Evolutionary conservation across 2,329 filamentous ascomycete species (phyloP), one percentile per base, ranked within the genome.

Genomic region (Sporothrix sp.): DNA sequence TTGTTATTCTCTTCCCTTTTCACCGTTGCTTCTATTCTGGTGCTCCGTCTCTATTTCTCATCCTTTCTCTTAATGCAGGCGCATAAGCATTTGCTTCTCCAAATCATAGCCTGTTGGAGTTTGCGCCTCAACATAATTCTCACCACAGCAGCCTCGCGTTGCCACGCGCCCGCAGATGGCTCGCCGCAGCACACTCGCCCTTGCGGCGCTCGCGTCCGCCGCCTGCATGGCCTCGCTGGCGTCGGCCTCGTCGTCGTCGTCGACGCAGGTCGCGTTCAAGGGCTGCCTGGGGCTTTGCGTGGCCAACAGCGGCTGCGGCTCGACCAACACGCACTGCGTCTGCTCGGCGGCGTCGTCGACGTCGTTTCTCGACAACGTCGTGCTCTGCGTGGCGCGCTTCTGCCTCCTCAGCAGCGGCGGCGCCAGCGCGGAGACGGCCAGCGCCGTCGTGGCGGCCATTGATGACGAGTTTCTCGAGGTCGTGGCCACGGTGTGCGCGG

Each of bases 261-360:
- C 23, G 13, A 35, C 25, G 2, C 16, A 45, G 8, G 40, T 56
- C 28, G 28, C 45, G 27, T 59, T 57, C 33, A 20, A 33, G 2
- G 49, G 47, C 21, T 59, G 57, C 43, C 40, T 58, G 13, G 51
- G 42, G 39, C 11, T 36, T 40, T 59, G 57, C 37, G 25, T 59
- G 21, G 28, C 18, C 35, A 11, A 39, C 33, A 52, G 23, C 32
- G 56, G 56, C 36, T 59, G 57, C 51, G 37, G 39, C 37, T 11
- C 48, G 13, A 25, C 45, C 35, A 48, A 48, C 37, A 37, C 39
- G 14, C 10, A 37, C 16, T 59, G 57, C 43, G 50, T 59, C 38
- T 59, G 58, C 53, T 13, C 35, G 7, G 53, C 33, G 3, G 18
- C 53, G 7, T 32, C 18, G 2, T 28, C 23, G 4, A 30, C 33